Evolutionary conservation across 2,329 filamentous ascomycete genomes (phyloP).

Genomic region (Arachnopeziza araneosa): DNA sequence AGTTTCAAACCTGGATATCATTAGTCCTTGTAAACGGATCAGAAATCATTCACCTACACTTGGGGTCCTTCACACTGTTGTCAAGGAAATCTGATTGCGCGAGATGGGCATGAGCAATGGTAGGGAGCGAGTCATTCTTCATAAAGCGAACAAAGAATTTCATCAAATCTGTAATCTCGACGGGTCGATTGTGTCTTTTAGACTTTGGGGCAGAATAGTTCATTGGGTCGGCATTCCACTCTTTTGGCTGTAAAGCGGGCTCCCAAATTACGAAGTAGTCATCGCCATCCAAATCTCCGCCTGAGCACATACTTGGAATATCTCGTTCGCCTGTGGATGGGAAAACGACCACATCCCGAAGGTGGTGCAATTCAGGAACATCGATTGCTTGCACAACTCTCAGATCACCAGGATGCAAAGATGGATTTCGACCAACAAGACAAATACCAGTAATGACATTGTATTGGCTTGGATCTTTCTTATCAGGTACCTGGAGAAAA

Average conservation of each 20-base stretch:
- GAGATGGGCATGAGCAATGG: slow-evolving; percentile 78
- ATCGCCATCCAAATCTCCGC: slow-evolving; percentile 91
- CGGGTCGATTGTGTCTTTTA: slow-evolving; percentile 50
- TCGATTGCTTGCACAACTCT: slow-evolving; percentile 83
- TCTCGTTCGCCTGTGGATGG: slow-evolving; percentile 78
- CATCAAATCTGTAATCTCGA: slow-evolving; percentile 68
- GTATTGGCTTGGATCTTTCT: slow-evolving; percentile 47
- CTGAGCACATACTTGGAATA: slow-evolving; percentile 89
- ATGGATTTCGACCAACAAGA: slow-evolving; percentile 85
- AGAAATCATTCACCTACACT: slow-evolving; percentile 48
- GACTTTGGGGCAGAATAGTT: slow-evolving; percentile 59
- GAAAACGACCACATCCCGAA: slow-evolving; percentile 83
- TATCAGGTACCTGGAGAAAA: slow-evolving; percentile 73
- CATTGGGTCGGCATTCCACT: slow-evolving; percentile 75
- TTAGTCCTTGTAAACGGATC: slow-evolving; percentile 7
- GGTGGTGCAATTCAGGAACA: slow-evolving; percentile 62
- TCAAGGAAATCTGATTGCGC: slow-evolving; percentile 63
- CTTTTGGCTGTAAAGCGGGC: slow-evolving; percentile 58
- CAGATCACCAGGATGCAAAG: slow-evolving; percentile 87
- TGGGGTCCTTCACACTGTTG: slow-evolving; percentile 57
- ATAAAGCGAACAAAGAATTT: slow-evolving; percentile 89
- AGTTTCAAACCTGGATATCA: slow-evolving; percentile 52
- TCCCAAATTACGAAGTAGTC: slow-evolving; percentile 97
- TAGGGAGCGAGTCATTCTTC: slow-evolving; percentile 77
- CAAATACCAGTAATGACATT: slow-evolving; percentile 71